Base-by-base conservation (phyloP, 257 asterid species). In the Solanum sparsipilum region DNA sequence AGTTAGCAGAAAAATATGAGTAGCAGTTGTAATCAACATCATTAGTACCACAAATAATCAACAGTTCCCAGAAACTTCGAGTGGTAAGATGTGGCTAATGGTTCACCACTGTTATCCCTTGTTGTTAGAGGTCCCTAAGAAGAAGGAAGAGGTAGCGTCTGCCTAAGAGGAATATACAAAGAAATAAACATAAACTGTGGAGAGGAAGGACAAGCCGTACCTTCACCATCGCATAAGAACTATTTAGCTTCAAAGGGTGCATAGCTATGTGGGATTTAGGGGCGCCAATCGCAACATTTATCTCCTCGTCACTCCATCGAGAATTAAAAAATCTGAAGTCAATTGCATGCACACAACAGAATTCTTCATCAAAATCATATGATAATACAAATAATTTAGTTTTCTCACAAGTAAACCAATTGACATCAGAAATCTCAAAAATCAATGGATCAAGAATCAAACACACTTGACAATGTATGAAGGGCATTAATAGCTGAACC, bases 51-150 rank as follows among this genome's bases (percentile, higher is more conserved):
- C 88, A 91, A 88, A 91, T 91, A 91, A 71, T 91, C 93, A 70
- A 91, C 92, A 41, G 93, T 91, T 72, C 92, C 92, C 75, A 90
- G 89, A 87, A 91, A 91, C 38, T 90, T 91, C n/a, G 92, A 90
- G 90, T 91, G 93, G 90, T 86, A 91, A 68, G 93, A 91, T 35
- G 92, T 91, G 83, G 90, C 93, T 87, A 87, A 85, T 79, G 93
- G 93, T 65, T 90, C 93, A 78, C 91, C 91, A 44, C 35, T 68
- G 63, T 68, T 35, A 86, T 56, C 90, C 67, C 92, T 88, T 84
- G 92, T 89, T 87, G 58, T 86, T 32, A 68, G 10, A 89, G 89
- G 73, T 34, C 89, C 90, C 92, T 90, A 63, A 71, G 83, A 87
- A 58, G 23, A 73, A 41, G 79, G 70, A 88, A 35, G 74, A 18